A percentile compares a stretch with the other conserved stretches of the same genome.
Evolutionary conservation across 345 rosid species (phyloP).

Genomic region (Heritiera littoralis): DNA sequence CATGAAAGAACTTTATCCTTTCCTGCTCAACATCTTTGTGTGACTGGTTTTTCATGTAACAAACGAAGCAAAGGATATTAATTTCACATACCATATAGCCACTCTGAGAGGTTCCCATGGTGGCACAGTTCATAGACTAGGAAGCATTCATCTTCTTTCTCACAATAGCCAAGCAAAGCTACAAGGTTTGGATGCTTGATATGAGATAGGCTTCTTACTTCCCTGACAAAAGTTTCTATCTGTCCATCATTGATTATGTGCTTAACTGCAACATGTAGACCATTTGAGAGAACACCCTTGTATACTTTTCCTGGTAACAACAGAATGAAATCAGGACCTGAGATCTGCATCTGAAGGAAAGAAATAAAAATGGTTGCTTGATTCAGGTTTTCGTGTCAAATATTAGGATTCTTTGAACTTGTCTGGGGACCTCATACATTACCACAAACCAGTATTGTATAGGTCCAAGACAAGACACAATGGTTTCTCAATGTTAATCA

Average conservation of each 20-base stretch:
- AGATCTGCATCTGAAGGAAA: neutral
- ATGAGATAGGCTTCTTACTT: slow-evolving; percentile 56
- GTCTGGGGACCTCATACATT: neutral
- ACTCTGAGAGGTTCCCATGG: slow-evolving; percentile 58
- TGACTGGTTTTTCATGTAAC: neutral
- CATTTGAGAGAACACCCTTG: slow-evolving; percentile 48
- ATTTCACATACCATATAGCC: slow-evolving; percentile 51
- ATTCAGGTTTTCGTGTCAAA: neutral
- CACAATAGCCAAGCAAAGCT: slow-evolving; percentile 51
- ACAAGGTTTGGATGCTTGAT: slow-evolving; percentile 64
- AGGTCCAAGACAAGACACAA: neutral
- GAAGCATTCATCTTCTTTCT: slow-evolving; percentile 52
- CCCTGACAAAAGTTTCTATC: slow-evolving; percentile 53
- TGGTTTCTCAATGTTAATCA: neutral
- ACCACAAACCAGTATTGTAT: neutral
- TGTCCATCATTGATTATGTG: slow-evolving; percentile 55
- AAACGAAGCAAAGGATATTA: neutral
- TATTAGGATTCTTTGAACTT: neutral
- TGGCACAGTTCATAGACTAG: slow-evolving; percentile 58
- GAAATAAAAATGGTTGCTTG: neutral
- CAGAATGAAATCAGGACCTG: slow-evolving; percentile 13
- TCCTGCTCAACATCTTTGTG: slow-evolving; percentile 34
- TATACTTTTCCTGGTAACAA: slow-evolving; percentile 54
- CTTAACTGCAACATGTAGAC: slow-evolving; percentile 52
- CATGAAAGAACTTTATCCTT: slow-evolving; percentile 49